Evolutionary conservation across 2,329 filamentous ascomycete species (phyloP), one percentile per base, ranked within the genome.

Genomic region (Phaeosphaeria sp.): DNA sequence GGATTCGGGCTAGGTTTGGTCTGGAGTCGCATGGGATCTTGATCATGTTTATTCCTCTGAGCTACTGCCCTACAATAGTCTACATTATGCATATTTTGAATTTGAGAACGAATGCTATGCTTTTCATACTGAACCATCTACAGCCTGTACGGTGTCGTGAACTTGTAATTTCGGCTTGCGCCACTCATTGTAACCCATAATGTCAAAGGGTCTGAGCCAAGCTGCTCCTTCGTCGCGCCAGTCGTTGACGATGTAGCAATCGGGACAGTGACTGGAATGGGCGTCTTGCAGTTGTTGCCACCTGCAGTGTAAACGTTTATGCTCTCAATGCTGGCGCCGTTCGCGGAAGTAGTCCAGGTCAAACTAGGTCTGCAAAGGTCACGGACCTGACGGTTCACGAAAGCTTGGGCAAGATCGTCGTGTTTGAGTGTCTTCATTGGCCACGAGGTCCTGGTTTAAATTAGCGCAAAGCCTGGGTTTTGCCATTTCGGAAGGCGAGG

Each of bases 211-310:
- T 80, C 78, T 6, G 56, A 79, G n/a, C 85, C 87, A 18, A 86
- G 66, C 72, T 86, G 74, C 66, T 88, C 84, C 33, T 76, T 78
- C 1, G 76, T 78, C 36, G 79, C 80, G 27, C 79, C 79, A 27
- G 78, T 77, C 0, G 77, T 80, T 43, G 75, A 76, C 18, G 79
- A 76, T 11, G 80, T 80, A 0, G 76, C 67, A 4, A 73, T 75
- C 0, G 82, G 85, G 59, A 87, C 78, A 0, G 84, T 87, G 18
- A 87, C 79, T 0, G 85, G 85, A 49, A 87, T 82, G 0, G 81
- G 76, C 0, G 79, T 81, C 42, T 69, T 70, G 74, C 85, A 88
- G 33, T 71, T 79, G 70, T 86, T 85, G 41, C 78, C 78, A 13
- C 82, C 78, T 2, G 78, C 67, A 5, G 74, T 74, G 42, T 68